Base-by-base conservation (phyloP, 495 filamentous ascomycete genomes). In the Daldinia childiae region DNA sequence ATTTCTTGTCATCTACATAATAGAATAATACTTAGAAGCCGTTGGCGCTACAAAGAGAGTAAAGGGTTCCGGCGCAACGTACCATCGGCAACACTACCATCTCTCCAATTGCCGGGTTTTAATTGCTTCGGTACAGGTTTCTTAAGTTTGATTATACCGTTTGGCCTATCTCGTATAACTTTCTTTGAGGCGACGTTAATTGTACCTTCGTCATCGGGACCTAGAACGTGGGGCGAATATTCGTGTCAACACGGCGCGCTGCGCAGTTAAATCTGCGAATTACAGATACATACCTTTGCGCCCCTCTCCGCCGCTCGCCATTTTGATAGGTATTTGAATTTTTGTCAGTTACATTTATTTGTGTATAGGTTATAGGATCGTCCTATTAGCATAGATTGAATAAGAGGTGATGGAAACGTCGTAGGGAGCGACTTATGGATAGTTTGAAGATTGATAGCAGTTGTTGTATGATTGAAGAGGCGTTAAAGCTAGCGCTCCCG, bases 131-230 rank as follows among this genome's bases (percentile, higher is more conserved):
- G 83, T 9, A 84, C 70, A 12, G 79, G 71, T 80, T 90, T 91
- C 82, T 91, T 93, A 43, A 93, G 79, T 77, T 91, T 93, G 73
- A 92, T 85, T 64, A 86, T 85, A 21, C 86, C 86, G 62, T 79
- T 84, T 21, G 73, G 62, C 66, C 83, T 89, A 17, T 73, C 72
- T 48, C 82, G 81, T 54, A 69, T n/a, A n/a, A 84, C 84, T 79
- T 92, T 91, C 76, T 92, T 92, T 5, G 87, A 86, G 36, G 85
- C 83, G 61, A 87, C 85, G 71, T 88, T 88, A 74, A 87, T 87
- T 19, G 84, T 87, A 58, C 80, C 79, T 66, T 88, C 85, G 55
- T 86, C 84, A 62, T 86, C 84, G 66, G 65, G 72, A 60, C 72
- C 76, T 76, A 66, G 26, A 69, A 62, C 45, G 57, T 66, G 65